Evolutionary conservation across 2,329 filamentous ascomycete genomes (phyloP), one percentile per base, ranked within the genome.

Genomic region (Ophiostoma triangulosporum): DNA sequence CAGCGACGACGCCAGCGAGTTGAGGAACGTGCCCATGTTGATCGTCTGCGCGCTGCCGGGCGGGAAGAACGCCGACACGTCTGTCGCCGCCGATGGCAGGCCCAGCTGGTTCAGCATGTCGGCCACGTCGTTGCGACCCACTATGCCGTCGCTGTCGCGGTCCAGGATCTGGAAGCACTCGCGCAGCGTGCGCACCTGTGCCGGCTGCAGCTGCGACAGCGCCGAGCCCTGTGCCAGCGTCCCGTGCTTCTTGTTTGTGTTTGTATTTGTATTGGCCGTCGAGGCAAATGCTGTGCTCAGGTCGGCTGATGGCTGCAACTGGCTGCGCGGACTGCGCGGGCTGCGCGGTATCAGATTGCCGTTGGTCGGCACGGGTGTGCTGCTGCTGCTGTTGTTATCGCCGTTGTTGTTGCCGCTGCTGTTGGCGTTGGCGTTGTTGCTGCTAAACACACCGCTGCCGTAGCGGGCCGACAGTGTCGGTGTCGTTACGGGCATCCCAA

Each of bases 161-260:
- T 97, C 93, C 48, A 98, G 75, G 56, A 96, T 89, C 67, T 94
- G 88, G 67, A 97, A 98, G 0, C 86, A 88, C 65, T 97, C 91
- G 57, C 93, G 81, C 68, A 98, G 78, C 61, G 88, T 87, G 62
- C 90, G 81, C 33, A 96, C 81, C 61, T 96, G 88, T 3, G 86
- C 75, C 2, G 88, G 82, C 35, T 91, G 86, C 40, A 97, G 70
- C 62, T 86, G 84, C 3, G 83, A 82, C 45, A 89, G 71, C 14
- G 81, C 73, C 61, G 75, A 80, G 32, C 73, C 71, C 52, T 71
- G 27, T 2, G 29, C 33, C n/a, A 38, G 15, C 14, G 17, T 17
- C n/a, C n/a, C n/a, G n/a, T n/a, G n/a, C n/a, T n/a, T n/a, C n/a
- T n/a, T n/a, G n/a, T n/a, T n/a, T n/a, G n/a, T n/a, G n/a, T n/a